These are phyloP conservation scores for Murraya paniculata DNA, from an alignment of 345 rosid genomes.

Conservation along the genomic window DNA sequence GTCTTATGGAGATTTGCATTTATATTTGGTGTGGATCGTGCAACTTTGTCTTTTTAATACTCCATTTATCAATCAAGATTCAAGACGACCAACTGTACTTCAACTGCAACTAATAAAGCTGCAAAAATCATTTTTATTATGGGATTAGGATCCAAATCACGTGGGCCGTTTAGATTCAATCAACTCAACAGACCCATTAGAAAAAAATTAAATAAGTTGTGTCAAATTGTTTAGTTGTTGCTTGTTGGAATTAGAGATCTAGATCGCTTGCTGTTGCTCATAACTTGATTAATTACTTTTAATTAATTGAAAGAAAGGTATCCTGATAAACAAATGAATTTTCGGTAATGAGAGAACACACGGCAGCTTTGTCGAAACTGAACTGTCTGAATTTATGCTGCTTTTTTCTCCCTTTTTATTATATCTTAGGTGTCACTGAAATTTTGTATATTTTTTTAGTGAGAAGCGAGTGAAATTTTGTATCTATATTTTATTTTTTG, in stretches of 20 bases:
- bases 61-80: not conserved
- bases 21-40: not conserved
- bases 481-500: no score
- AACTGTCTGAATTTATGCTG: constrained; percentile 12
- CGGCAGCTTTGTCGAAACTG: constrained; percentile 3
- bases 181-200: not conserved
- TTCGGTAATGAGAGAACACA: not conserved
- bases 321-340: not conserved
- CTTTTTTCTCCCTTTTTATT: not conserved
- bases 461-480: no score
- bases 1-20: not conserved
- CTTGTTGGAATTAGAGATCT: constrained; percentile 8
- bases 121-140: not conserved
- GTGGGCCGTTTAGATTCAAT: constrained; percentile 7
- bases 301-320: not conserved
- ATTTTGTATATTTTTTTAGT: not conserved
- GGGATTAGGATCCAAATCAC: constrained; percentile 14
- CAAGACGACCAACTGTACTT: not conserved
- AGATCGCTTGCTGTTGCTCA: not conserved
- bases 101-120: not conserved
- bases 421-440: not conserved
- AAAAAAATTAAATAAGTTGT: not conserved
- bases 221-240: not conserved
- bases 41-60: not conserved
- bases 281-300: not conserved